These are phyloP conservation scores for Gossypium trilobum DNA, from an alignment of 441 rosid genomes.

Conservation along the genomic window DNA sequence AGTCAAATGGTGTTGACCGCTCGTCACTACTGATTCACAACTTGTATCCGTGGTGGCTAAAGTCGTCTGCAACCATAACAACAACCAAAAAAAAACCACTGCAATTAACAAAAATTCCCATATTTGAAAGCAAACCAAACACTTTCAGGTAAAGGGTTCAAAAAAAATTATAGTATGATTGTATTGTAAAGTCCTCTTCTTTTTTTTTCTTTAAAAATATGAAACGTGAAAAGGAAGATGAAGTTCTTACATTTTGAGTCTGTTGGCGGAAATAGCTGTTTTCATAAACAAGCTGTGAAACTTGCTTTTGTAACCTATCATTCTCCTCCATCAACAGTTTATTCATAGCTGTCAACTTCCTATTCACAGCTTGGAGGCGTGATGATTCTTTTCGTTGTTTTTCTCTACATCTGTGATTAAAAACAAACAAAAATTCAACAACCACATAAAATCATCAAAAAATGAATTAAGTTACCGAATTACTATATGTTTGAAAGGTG, in stretches of 20 bases:
- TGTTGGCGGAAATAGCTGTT: constrained; percentile 62
- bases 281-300: constrained; percentile 61
- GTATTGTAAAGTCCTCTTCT: neutral
- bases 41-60: constrained; percentile 61
- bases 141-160: neutral
- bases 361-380: constrained; percentile 59
- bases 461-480: neutral
- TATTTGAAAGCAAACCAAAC: neutral
- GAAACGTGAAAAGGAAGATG: neutral
- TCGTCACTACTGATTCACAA: constrained; percentile 67
- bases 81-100: neutral
- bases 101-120: neutral
- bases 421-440: neutral
- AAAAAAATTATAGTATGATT: neutral
- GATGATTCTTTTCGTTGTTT: constrained; percentile 63
- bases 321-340: constrained; percentile 72
- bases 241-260: constrained; percentile 39
- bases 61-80: constrained; percentile 28
- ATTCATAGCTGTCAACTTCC: constrained; percentile 66
- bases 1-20: constrained; percentile 63
- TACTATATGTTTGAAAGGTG: neutral
- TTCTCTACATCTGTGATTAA: constrained; percentile 49
- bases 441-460: neutral
- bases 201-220: neutral
- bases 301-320: constrained; percentile 63